These are phyloP conservation scores for Nicotiana tabacum DNA, from an alignment of 257 asterid genomes.

Conservation along the genomic window DNA sequence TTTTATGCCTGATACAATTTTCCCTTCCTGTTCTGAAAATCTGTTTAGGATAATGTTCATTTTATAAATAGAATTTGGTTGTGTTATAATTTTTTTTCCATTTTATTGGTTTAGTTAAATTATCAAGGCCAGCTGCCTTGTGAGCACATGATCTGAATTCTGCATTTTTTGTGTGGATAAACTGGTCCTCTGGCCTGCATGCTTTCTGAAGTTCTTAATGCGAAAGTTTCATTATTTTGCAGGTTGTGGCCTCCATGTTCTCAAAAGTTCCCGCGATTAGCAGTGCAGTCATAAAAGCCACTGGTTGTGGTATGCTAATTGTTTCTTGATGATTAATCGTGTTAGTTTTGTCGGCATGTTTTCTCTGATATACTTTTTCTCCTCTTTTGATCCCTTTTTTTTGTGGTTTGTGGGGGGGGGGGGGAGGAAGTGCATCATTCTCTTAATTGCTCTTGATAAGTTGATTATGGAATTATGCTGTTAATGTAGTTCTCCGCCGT, in stretches of 20 bases:
- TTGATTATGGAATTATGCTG: too few relatives aligned
- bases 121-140: neutral
- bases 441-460: too few relatives aligned
- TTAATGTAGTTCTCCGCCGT: too few relatives aligned
- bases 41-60: neutral
- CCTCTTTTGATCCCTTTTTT: neutral
- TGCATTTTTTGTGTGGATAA: neutral
- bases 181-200: neutral
- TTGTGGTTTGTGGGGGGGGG: too few relatives aligned
- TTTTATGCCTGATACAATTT: neutral
- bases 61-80: neutral
- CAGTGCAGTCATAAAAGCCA: slow-evolving; percentile 87
- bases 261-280: slow-evolving; percentile 89
- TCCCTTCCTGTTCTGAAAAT: neutral
- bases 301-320: slow-evolving; percentile 65
- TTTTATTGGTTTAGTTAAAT: neutral
- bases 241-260: slow-evolving; percentile 89
- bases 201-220: slow-evolving; percentile 3
- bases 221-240: slow-evolving; percentile 14
- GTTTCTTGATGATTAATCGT: neutral
- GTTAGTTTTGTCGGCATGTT: neutral
- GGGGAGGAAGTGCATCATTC: too few relatives aligned
- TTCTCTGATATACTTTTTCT: neutral
- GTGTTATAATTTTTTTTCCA: neutral
- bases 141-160: neutral